Base-by-base conservation (phyloP, 164 flowering plant genomes). In the Tinospora cordifolia region DNA sequence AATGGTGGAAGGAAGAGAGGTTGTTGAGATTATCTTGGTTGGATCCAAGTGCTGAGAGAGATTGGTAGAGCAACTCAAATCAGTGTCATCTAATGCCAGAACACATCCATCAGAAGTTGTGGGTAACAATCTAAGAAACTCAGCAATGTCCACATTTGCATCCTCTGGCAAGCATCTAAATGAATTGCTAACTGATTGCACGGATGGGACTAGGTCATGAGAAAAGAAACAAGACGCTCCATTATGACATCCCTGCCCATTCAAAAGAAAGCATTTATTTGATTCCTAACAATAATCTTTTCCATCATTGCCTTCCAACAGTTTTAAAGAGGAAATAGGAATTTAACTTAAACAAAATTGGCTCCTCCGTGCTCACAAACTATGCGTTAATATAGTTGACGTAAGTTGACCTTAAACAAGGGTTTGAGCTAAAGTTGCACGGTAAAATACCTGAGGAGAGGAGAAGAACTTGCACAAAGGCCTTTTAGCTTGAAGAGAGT, bases 161-260 rank as follows among this genome's bases (percentile, higher is more conserved):
- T 83, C 87, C 81, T 89, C 98, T 54, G 85, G 88, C 59, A 74
- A 38, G 69, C 92, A 91, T 65, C 72, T 49, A 72, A 67, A 67
- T 38, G 80, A 71, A 54, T 58, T 62, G 66, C 75, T 70, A 13
- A 40, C 8, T 41, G 86, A 72, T 54, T 73, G 69, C 51, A 59
- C 65, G 21, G 79, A 36, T 39, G 80, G 73, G 60, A 69, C 83
- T 36, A 63, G 22, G 71, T 79, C 87, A 77, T 93, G 99, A 66
- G 96, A 88, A 75, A 82, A 94, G 77, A 62, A 76, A 77, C 99
- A 94, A 0, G 84, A 82, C 12, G 78, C 83, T 66, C 96, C 99
- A 82, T 89, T 82, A 36, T 94, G 90, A 81, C 99, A 94, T 72
- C 99, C 98, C 99, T 94, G 89, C 69, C 12, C 69, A 70, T 44